A percentile compares a stretch with the other conserved stretches of the same genome.
Evolutionary conservation across 1,284 basidiomycete genomes (phyloP).

Genomic region (Phylloporus sp.): DNA sequence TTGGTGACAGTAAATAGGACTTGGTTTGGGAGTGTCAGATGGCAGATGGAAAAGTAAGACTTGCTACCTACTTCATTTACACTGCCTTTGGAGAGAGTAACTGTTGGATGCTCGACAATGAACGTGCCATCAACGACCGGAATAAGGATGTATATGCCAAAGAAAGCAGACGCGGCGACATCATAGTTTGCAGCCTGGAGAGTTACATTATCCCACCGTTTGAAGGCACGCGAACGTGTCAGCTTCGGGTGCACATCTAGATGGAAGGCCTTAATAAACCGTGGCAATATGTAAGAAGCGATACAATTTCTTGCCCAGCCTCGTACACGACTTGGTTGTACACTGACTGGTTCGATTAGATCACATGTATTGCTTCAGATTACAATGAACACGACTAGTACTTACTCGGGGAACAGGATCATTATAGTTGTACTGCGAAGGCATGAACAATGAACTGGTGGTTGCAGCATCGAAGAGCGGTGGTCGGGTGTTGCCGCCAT

Average conservation of each 20-base stretch:
- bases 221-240: conserved; percentile 41
- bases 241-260: conserved; percentile 32
- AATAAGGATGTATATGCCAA: conserved; percentile 37
- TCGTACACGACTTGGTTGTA: conserved; percentile 26
- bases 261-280: not conserved
- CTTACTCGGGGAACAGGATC: conserved; percentile 27
- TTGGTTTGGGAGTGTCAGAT: conserved; percentile 16
- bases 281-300: not conserved
- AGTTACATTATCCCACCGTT: conserved; percentile 19
- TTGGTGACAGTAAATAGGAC: conserved; percentile 22
- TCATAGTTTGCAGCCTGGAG: conserved; percentile 31
- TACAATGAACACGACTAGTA: not conserved
- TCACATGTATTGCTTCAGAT: not conserved
- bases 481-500: conserved; percentile 27
- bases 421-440: conserved; percentile 40
- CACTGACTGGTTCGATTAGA: conserved; percentile 22
- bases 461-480: conserved; percentile 36
- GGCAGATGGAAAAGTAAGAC: not conserved
- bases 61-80: conserved; percentile 20
- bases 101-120: conserved; percentile 42
- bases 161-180: conserved; percentile 31
- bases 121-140: conserved; percentile 47
- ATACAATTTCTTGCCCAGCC: conserved; percentile 19
- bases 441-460: conserved; percentile 34
- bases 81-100: conserved; percentile 32